Percentiles rank a stretch among this genome's conserved stretches.
phyloP scores from a whole-genome alignment of 1,284 basidiomycete species.

The Cryptococcus wingfieldii region DNA sequence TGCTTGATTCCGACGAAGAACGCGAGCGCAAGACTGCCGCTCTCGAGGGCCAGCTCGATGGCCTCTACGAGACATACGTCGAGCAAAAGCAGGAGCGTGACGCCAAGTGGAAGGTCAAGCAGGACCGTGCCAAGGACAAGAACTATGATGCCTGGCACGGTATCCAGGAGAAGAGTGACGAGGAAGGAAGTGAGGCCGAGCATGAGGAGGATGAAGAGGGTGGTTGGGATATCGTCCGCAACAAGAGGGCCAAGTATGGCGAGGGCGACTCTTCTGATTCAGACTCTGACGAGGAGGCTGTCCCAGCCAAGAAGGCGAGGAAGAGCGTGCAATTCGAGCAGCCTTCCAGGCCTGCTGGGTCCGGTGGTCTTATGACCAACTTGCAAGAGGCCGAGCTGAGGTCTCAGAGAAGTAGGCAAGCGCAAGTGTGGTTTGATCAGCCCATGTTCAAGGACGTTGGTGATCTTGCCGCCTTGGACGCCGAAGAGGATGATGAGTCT shows the following conservation, averaged over 20 bases:
- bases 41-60: slow-evolving; percentile 82
- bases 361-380: slow-evolving; percentile 29
- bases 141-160: slow-evolving; percentile 72
- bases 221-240: slow-evolving; percentile 70
- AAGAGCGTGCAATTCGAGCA: slow-evolving; percentile 13
- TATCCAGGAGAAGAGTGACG: slow-evolving; percentile 51
- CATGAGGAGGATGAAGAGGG: slow-evolving; percentile 56
- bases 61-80: slow-evolving; percentile 82
- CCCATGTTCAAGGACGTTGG: slow-evolving; percentile 79
- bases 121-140: slow-evolving; percentile 71
- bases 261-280: slow-evolving; percentile 53
- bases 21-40: slow-evolving; percentile 59
- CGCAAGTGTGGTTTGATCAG: slow-evolving; percentile 90
- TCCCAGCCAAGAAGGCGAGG: slow-evolving; percentile 6
- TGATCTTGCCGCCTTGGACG: slow-evolving; percentile 54
- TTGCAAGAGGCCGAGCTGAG: slow-evolving; percentile 36
- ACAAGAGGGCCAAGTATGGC: slow-evolving; percentile 58
- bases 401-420: slow-evolving; percentile 52
- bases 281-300: slow-evolving; percentile 35
- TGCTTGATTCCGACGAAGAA: slow-evolving; percentile 66
- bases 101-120: slow-evolving; percentile 82
- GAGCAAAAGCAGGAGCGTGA: slow-evolving; percentile 77
- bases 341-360: slow-evolving; percentile 14
- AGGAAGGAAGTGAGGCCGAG: slow-evolving; percentile 40
- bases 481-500: slow-evolving; percentile 49